These are phyloP conservation scores for Corynascus novoguineensis DNA, from an alignment of 495 filamentous ascomycete species.

Conservation along the genomic window DNA sequence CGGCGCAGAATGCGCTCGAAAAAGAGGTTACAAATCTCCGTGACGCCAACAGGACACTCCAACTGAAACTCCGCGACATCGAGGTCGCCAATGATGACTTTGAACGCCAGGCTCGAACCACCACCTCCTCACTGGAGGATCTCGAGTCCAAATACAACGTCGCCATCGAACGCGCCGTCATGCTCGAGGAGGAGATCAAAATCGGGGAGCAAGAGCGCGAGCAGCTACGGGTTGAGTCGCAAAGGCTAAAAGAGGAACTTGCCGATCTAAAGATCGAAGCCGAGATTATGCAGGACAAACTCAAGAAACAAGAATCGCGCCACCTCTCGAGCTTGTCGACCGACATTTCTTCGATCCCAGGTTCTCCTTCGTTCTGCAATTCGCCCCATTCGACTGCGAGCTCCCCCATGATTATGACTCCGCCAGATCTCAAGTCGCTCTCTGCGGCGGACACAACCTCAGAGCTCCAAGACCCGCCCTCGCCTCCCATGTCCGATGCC, in stretches of 20 bases:
- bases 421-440: constrained; percentile 59
- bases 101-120: constrained; percentile 90
- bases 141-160: constrained; percentile 95
- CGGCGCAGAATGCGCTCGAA: constrained; percentile 78
- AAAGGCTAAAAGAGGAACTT: constrained; percentile 82
- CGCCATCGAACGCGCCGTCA: constrained; percentile 81
- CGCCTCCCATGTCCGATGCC: constrained; percentile 65
- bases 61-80: constrained; percentile 82
- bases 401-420: constrained; percentile 66
- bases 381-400: constrained; percentile 60
- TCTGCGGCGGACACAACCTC: constrained; percentile 39
- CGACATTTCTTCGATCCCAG: constrained; percentile 47
- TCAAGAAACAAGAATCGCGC: constrained; percentile 56
- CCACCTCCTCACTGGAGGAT: constrained; percentile 90
- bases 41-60: constrained; percentile 73
- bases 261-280: constrained; percentile 90
- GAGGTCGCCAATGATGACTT: constrained; percentile 98
- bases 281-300: constrained; percentile 89
- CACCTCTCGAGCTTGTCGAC: constrained; percentile 50
- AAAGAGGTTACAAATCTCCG: constrained; percentile 92
- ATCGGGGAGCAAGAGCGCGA: constrained; percentile 88
- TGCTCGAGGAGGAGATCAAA: constrained; percentile 93
- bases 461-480: constrained; percentile 48
- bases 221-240: constrained; percentile 75
- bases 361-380: constrained; percentile 51